Evolutionary conservation across 176 grass and related monocot species (phyloP).

Genomic region (Eragrostis curvula): DNA sequence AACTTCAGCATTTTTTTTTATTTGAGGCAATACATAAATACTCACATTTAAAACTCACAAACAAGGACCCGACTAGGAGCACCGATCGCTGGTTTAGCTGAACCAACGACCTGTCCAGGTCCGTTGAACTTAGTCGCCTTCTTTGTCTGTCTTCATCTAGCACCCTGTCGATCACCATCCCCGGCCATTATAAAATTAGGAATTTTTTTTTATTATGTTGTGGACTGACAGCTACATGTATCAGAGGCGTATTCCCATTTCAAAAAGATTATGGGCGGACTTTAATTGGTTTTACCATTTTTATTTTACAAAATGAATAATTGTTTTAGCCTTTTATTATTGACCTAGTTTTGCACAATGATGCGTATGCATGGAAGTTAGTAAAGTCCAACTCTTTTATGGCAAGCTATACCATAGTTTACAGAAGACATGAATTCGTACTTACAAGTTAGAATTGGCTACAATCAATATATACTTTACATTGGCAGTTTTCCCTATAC

Average conservation of each 20-base stretch:
- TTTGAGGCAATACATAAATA: too few relatives aligned
- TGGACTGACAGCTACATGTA: not conserved
- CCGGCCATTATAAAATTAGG: too few relatives aligned
- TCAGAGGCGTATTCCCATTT: not conserved
- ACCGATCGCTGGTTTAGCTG: too few relatives aligned
- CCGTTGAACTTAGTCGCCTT: too few relatives aligned
- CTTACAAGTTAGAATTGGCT: conserved; percentile 53
- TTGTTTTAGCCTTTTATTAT: not conserved
- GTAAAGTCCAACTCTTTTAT: conserved; percentile 32
- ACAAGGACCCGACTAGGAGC: too few relatives aligned
- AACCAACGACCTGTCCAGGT: too few relatives aligned
- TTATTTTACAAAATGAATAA: not conserved
- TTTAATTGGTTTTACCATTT: not conserved
- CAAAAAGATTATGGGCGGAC: not conserved
- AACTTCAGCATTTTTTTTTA: too few relatives aligned
- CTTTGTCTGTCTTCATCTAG: too few relatives aligned
- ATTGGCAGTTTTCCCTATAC: conserved; percentile 42
- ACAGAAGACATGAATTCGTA: conserved; percentile 37
- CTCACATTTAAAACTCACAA: too few relatives aligned
- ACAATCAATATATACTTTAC: conserved; percentile 50
- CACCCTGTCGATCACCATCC: too few relatives aligned
- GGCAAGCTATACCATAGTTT: conserved; percentile 39
- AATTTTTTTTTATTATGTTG: not conserved
- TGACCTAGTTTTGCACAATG: not conserved
- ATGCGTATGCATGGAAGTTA: conserved; percentile 18